phyloP scores from a whole-genome alignment of 1,284 basidiomycete species.

The Leccinum pseudoinsigne region DNA sequence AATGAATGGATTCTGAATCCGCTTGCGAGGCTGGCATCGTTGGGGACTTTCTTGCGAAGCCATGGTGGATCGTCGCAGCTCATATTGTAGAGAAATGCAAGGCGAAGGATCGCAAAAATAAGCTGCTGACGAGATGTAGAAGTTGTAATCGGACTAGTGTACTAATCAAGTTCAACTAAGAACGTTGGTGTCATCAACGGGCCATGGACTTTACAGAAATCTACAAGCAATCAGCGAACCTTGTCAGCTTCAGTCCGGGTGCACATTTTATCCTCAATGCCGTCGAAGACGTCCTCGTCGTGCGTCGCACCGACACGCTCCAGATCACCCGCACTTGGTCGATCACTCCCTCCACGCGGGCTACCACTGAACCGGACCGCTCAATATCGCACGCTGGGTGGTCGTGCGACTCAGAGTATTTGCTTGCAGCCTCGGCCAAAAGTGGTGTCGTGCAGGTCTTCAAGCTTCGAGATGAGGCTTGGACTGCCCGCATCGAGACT shows the following conservation, averaged over 20 bases:
- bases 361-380: constrained; percentile 15
- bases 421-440: constrained; percentile 72
- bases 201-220: constrained; percentile 79
- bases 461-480: constrained; percentile 72
- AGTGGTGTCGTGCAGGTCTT: constrained; percentile 67
- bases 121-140: constrained; percentile 14
- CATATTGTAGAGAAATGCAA: constrained; percentile 13
- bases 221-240: constrained; percentile 66
- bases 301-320: constrained; percentile 74
- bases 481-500: constrained; percentile 69
- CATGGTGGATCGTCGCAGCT: constrained; percentile 3
- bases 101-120: constrained; percentile 6
- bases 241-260: constrained; percentile 74
- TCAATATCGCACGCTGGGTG: constrained; percentile 76
- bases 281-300: constrained; percentile 67
- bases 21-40: constrained; percentile 15
- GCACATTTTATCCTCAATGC: constrained; percentile 75
- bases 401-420: constrained; percentile 82
- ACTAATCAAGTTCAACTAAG: background rate
- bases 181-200: constrained; percentile 3
- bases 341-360: constrained; percentile 49
- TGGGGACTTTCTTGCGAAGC: background rate
- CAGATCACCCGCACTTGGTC: constrained; percentile 75
- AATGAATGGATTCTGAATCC: constrained; percentile 21
- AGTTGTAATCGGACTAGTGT: background rate